Percentiles rank a stretch among this genome's conserved stretches.
Conservation (phyloP, 1,139 yeast genomes). For the Geotrichum fermentans region DNA sequence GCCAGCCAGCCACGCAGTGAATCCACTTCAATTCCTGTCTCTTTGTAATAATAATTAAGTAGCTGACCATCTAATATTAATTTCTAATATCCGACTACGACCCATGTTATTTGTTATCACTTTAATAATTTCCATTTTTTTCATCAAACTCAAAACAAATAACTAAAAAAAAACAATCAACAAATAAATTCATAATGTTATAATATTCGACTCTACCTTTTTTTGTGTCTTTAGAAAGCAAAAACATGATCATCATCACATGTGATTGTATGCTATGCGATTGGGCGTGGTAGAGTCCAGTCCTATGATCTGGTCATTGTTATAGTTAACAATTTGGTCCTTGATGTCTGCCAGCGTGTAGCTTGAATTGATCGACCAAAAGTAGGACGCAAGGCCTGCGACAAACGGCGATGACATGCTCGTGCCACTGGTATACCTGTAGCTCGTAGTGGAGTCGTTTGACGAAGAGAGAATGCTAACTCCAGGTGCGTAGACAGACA, state of each 20-base stretch:
- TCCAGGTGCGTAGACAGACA: conserved; percentile 83
- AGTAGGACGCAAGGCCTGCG: conserved; percentile 51
- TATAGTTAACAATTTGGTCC: conserved; percentile 24
- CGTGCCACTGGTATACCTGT: conserved; percentile 79
- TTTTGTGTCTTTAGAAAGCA: too few species aligned
- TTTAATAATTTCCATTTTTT: too few species aligned
- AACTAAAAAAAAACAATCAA: background rate
- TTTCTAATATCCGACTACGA: too few species aligned
- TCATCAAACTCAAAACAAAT: too few species aligned
- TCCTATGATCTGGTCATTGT: conserved; percentile 25
- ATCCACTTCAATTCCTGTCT: too few species aligned
- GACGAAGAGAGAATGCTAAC: conserved; percentile 67
- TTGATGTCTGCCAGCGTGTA: conserved; percentile 13
- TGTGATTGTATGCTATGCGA: conserved; percentile 30
- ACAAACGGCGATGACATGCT: conserved; percentile 90
- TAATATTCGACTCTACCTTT: background rate
- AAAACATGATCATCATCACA: conserved; percentile 1
- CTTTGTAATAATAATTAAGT: too few species aligned
- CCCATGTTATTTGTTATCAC: too few species aligned
- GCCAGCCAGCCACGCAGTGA: too few species aligned
- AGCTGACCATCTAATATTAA: too few species aligned
- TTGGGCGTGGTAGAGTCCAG: conserved; percentile 27
- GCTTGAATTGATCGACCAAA: conserved; percentile 18
- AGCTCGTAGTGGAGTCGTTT: conserved; percentile 57
- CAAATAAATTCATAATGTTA: background rate